Percentiles rank a stretch among this genome's conserved stretches.
These are phyloP conservation scores for Penicillium nordicum DNA, from an alignment of 2,329 filamentous ascomycete genomes.

Conservation along the genomic window DNA sequence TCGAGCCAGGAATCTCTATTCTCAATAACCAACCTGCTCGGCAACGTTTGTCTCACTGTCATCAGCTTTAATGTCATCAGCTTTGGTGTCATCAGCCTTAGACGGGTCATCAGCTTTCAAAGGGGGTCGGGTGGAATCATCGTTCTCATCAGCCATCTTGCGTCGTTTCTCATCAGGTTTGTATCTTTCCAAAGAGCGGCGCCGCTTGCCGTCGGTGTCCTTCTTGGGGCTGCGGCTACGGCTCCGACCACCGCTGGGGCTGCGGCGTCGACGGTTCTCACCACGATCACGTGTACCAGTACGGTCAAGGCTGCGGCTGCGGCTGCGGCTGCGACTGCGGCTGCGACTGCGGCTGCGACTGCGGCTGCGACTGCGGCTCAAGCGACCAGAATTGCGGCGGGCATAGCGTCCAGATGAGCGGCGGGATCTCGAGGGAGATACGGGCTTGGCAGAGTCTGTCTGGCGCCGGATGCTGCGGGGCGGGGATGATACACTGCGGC, in stretches of 20 bases:
- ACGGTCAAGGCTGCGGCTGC: slow-evolving; percentile 21
- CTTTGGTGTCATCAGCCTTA: slow-evolving; percentile 10
- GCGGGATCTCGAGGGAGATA: slow-evolving; percentile 38
- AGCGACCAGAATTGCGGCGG: slow-evolving; percentile 32
- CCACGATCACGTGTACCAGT: slow-evolving; percentile 40
- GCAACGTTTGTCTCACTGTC: slow-evolving; percentile 24
- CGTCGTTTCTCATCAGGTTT: slow-evolving; percentile 43
- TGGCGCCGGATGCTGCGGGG: slow-evolving; percentile 32
- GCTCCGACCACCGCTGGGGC: slow-evolving; percentile 25
- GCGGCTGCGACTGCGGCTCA: slow-evolving; percentile 28
- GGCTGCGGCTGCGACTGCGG: no score
- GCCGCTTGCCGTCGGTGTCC: slow-evolving; percentile 37
- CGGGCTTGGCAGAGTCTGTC: slow-evolving; percentile 39
- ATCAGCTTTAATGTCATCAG: slow-evolving; percentile 2
- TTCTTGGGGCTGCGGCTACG: slow-evolving; percentile 29
- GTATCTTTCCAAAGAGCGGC: slow-evolving; percentile 47
- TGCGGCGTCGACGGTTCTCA: slow-evolving; percentile 2
- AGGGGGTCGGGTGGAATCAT: slow-evolving; percentile 18
- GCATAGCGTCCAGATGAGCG: slow-evolving; percentile 40
- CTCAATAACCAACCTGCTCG: slow-evolving; percentile 35
- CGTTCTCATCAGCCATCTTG: slow-evolving; percentile 39
- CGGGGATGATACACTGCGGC: slow-evolving; percentile 34
- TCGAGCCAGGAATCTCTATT: slow-evolving; percentile 3
- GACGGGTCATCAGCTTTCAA: not conserved
- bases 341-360: slow-evolving; percentile 29